Base-by-base conservation (phyloP, 805 yeast genomes). In the Schizosaccharomyces japonicus region DNA sequence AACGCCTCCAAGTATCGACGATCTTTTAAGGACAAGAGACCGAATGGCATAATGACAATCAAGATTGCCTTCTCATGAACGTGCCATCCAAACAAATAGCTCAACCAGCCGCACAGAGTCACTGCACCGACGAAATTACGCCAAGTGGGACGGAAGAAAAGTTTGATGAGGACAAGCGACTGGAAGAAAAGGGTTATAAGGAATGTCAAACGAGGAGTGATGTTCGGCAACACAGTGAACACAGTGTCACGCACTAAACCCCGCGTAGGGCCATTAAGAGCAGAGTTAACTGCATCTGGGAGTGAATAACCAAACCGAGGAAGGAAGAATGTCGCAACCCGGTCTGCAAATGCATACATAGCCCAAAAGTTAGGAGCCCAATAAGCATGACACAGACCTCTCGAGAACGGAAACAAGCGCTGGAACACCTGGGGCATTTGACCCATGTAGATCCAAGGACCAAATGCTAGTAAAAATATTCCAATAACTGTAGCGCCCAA, bases 301-400 rank as follows among this genome's bases (percentile, higher is more conserved):
- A 34, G 19, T 5, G 48, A 47, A 31, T 47, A 28, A 4, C 48
- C 34, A 44, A 52, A 25, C n/a, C 44, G 45, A 5, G 39, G 49
- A 7, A 47, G 39, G 15, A 51, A 49, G 47, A 29, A 29, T 6
- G 60, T 58, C n/a, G 84, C 65, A 0, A 77, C 57, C 50, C 93
- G 68, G 61, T 90, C 99, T 11, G 69, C 51, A 53, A 81, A 78
- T 1, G 95, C 80, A 61, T 90, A 90, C 7, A 87, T 55, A 0
- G 98, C 95, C 99, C 99, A 90, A 44, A 84, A 66, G 57, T 90
- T 90, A 13, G 99, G 96, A 1, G 98, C 96, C 96, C 98, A 90
- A 63, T 90, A 90, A 0, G 96, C 95, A 62, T 90, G 98, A 3
- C 95, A 90, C 32, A 90, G 67, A 1, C 96, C 96, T 58, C 96